Base-by-base conservation (phyloP, 169 alveolate genomes). In the Eimeria falciformis region DNA sequence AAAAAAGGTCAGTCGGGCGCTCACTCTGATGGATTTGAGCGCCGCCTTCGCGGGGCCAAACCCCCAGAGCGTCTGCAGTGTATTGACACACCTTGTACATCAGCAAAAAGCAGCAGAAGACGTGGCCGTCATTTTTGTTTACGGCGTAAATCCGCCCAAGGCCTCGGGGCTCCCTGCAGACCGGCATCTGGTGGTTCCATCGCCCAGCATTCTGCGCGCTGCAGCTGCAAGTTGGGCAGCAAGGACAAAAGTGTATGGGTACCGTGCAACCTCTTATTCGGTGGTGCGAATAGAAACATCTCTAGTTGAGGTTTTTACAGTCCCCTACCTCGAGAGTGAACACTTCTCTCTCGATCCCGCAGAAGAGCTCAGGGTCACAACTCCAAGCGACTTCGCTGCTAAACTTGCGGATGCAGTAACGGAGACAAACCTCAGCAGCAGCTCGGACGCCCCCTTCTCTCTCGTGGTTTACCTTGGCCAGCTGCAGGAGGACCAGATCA, bases 41-140 rank as follows among this genome's bases (percentile, higher is more conserved):
- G 25, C 37, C 11, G 12, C 75, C 6, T 62, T 62, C 21, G 75
- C 75, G 21, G 75, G 75, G 12, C 75, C 75, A 12, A 9, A 25
- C 6, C 75, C 75, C 11, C 75, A 62, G 21, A 62, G 75, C 29
- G 75, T 62, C 11, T 62, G 75, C 21, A 62, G 29, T 62, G 75
- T 62, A n/a, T 62, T 62, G 21, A 25, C 21, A 12, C 75, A 62
- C 21, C 21, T 62, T 5, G 75, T 62, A n/a, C 9, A n/a, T 5
- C 75, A 62, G 21, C 9, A 23, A 62, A 25, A 18, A 25, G 33
- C 33, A 18, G 75, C n/a, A 9, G 25, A 12, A n/a, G 75, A 12
- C 21, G 75, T 62, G n/a, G n/a, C 33, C 12, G 6, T 62, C 9
- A 25, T 62, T 9, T 62, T 62, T 62, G 75, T 62, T 11, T 62